Evolutionary conservation across 495 filamentous ascomycete species (phyloP), one percentile per base, ranked within the genome.

Genomic region (Trichoderma virens): DNA sequence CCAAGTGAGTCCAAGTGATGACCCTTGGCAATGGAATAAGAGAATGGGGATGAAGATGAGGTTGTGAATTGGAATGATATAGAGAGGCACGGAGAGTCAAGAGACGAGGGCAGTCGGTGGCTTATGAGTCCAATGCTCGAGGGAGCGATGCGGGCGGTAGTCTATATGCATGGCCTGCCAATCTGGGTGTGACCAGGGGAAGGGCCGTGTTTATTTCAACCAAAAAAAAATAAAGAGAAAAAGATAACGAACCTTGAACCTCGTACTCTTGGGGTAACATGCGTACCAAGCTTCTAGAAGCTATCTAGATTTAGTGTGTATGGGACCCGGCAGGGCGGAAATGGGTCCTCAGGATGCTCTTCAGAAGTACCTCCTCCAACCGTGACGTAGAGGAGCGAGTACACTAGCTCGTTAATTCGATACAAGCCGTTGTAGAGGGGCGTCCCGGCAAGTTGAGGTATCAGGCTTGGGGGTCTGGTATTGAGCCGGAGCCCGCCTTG

Each of bases 271-370:
- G 20, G 9, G 41, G 41, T 45, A 35, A 35, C 34, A 45, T 45
- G 5, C 8, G 23, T 8, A 16, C 9, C 27, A 27, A 28, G 27
- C 51, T 56, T 56, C 51, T 56, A 56, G 51, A 56, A 56, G 51
- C 18, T 27, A 30, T 56, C 20, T 28, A 31, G 51, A 27, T 28
- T 56, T 56, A 56, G 51, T 25, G 51, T 25, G 51, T 27, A 30
- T 56, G 20, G 25, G 51, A 30, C 30, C 51, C 51, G 51, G 51
- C 25, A 56, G 51, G 51, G 27, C 51, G 25, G 51, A 56, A 56
- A 5, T 56, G n/a, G n/a, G 51, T 28, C 14, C 6, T 18, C 4
- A 25, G 51, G 51, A 4, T 27, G 20, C 25, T 27, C 51, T 14
- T 56, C 51, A 30, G 51, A 56, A 56, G 27, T 30, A 35, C 34